Evolutionary conservation across 441 rosid species (phyloP), one percentile per base, ranked within the genome.

Genomic region (Lepidium campestre): DNA sequence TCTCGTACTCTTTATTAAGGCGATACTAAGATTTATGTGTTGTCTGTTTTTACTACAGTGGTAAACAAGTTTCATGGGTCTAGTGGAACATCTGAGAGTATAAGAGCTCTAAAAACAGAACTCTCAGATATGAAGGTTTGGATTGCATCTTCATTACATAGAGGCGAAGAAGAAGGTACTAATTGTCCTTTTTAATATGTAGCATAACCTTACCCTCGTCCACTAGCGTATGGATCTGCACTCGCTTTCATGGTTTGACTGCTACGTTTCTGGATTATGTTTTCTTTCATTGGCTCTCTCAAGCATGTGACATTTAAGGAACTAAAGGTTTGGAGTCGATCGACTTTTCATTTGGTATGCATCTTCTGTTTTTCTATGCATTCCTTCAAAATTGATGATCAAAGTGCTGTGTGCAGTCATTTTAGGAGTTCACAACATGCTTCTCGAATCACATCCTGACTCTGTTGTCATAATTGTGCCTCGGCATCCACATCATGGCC

Each of bases 81-180:
- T 65, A 62, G 39, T 53, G 81, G 57, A 73, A 75, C 70, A 41
- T 53, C 41, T 4, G 76, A 68, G 57, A 77, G 80, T 70, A 62
- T 85, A 44, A 82, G 81, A 65, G 84, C 78, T 65, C 72, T 93
- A 78, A 80, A 82, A 79, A 77, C 25, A 56, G 83, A 84, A 62
- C 84, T 93, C 73, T 73, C 70, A 35, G 75, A 74, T 32, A 84
- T 74, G 80, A 80, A 74, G 62, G 86, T 91, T 47, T 93, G 99
- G 97, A 86, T 93, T 83, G 97, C 99, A 76, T 82, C 99, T 67
- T 93, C 99, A 29, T 78, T 93, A 57, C 99, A 93, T 75, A 75
- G 65, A 76, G 95, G 97, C 39, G 99, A 93, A 79, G 99, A 93
- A 83, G 80, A 85, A 87, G 90, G 99, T 93, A 18, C 41, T 20